Evolutionary conservation across 202 grass and related monocot genomes (phyloP).

Genomic region (Tripidium arundinaceum): DNA sequence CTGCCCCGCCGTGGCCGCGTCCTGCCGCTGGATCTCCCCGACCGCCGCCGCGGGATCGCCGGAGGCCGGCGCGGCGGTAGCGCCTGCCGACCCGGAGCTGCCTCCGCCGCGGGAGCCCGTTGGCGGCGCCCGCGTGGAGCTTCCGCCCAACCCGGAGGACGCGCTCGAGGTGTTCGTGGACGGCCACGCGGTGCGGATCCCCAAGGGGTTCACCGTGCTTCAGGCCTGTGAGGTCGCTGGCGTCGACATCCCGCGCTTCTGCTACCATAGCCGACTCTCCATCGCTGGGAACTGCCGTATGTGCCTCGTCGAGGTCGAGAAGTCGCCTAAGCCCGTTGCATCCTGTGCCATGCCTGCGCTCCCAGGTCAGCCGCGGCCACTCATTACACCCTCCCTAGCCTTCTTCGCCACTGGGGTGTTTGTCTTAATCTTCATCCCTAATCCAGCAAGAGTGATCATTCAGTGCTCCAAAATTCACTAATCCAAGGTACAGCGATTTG

Average conservation of each 20-base stretch:
- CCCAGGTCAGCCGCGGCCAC: slow-evolving; percentile 40
- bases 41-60: slow-evolving; percentile 49
- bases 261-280: slow-evolving; percentile 91
- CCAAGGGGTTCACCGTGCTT: slow-evolving; percentile 92
- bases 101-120: slow-evolving; percentile 45
- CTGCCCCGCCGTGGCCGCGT: slow-evolving; percentile 17
- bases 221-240: slow-evolving; percentile 98
- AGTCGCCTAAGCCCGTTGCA: slow-evolving; percentile 97
- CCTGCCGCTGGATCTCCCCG: slow-evolving; percentile 77
- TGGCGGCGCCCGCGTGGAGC: slow-evolving; percentile 64
- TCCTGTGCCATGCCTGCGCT: slow-evolving; percentile 98
- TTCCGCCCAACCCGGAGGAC: slow-evolving; percentile 70
- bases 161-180: slow-evolving; percentile 96
- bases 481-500: background rate
- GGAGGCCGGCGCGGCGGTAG: slow-evolving; percentile 50
- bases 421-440: slow-evolving; percentile 99
- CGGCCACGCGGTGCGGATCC: slow-evolving; percentile 86
- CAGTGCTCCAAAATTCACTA: background rate
- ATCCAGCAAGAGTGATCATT: slow-evolving; percentile 17
- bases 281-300: slow-evolving; percentile 96
- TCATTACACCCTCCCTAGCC: slow-evolving; percentile 88
- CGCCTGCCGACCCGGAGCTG: slow-evolving; percentile 35
- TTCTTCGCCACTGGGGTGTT: slow-evolving; percentile 92
- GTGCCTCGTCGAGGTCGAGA: slow-evolving; percentile 99
- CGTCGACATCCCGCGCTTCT: slow-evolving; percentile 93